Base-by-base conservation (phyloP, 2,329 filamentous ascomycete species). In the Chaetomiaceae sp. region DNA sequence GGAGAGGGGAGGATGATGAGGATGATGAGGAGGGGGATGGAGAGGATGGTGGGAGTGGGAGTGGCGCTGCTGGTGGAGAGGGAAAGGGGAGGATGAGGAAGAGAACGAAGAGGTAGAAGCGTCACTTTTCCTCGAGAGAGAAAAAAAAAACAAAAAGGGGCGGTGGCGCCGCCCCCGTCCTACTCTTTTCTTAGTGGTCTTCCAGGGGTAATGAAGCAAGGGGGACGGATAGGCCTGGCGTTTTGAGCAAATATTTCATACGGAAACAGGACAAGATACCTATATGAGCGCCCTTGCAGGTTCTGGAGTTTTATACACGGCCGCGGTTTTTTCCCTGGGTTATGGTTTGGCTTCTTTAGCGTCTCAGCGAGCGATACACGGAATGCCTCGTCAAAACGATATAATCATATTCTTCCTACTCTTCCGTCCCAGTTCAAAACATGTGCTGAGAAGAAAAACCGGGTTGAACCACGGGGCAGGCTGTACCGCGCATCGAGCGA, bases 1-100 rank as follows among this genome's bases (percentile, higher is more conserved):
- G 75, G 16, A 74, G 73, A 3, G 72, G 74, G 2, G 71, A 71
- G 3, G 71, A 72, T 9, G 69, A 57, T 2, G 55, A 56, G 1
- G 53, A 52, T 2, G 34, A 38, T 7, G 51, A 41, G 10, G 59
- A 58, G 4, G 55, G 14, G 7, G 53, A 49, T 2, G 42, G 50
- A 18, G 47, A 23, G 9, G 42, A 18, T 1, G 21, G 74, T 16
- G 73, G 71, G 32, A 11, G 72, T 8, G 73, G 74, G n/a, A 73
- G 70, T 36, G 73, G 72, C 13, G 74, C 73, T 4, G 75, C 48
- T 32, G 41, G 45, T 14, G 33, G 75, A n/a, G 73, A 52, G 20
- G 49, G 40, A 5, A 41, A 48, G 16, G 33, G 33, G 20, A 54
- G 55, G 45, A 23, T 38, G 34, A 55, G 55, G 32, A 62, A 64